Evolutionary conservation across 2,329 filamentous ascomycete genomes (phyloP).

Genomic region (Lecanicillium sp.): DNA sequence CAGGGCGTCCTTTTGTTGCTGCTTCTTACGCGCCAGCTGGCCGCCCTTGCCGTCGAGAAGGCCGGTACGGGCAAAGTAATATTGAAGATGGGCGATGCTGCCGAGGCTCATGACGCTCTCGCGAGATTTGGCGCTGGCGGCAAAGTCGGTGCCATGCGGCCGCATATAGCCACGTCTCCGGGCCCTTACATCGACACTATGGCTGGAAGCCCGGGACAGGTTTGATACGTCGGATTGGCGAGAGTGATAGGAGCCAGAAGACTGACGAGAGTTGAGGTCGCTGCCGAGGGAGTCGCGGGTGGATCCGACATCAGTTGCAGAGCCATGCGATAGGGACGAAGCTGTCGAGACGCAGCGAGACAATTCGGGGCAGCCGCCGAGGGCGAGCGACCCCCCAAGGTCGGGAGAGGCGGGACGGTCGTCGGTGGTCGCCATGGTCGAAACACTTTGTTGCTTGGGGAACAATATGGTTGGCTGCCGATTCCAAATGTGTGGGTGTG

Average conservation of each 20-base stretch:
- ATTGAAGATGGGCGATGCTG: slow-evolving; percentile 94
- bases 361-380: slow-evolving; percentile 50
- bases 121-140: slow-evolving; percentile 78
- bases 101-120: slow-evolving; percentile 95
- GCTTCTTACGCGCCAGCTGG: slow-evolving; percentile 68
- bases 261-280: slow-evolving; percentile 52
- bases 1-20: slow-evolving; percentile 50
- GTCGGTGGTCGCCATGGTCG: slow-evolving; percentile 22
- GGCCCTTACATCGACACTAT: slow-evolving; percentile 30
- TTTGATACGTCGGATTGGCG: slow-evolving; percentile 34
- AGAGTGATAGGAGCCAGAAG: slow-evolving; percentile 49
- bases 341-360: slow-evolving; percentile 58
- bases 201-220: slow-evolving; percentile 38
- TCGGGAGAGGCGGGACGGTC: slow-evolving; percentile 56
- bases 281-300: slow-evolving; percentile 50
- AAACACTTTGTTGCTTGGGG: too few relatives aligned
- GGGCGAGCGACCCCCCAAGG: slow-evolving; percentile 52
- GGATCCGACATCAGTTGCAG: slow-evolving; percentile 36
- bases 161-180: slow-evolving; percentile 77
- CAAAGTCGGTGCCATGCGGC: slow-evolving; percentile 81
- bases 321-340: slow-evolving; percentile 51
- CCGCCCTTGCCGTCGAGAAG: slow-evolving; percentile 89
- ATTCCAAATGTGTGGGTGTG: too few relatives aligned
- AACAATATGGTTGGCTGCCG: too few relatives aligned
- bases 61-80: slow-evolving; percentile 95